Percentiles rank a stretch among this genome's conserved stretches.
phyloP scores from a whole-genome alignment of 1,139 yeast genomes.

The Diutina sp. region DNA sequence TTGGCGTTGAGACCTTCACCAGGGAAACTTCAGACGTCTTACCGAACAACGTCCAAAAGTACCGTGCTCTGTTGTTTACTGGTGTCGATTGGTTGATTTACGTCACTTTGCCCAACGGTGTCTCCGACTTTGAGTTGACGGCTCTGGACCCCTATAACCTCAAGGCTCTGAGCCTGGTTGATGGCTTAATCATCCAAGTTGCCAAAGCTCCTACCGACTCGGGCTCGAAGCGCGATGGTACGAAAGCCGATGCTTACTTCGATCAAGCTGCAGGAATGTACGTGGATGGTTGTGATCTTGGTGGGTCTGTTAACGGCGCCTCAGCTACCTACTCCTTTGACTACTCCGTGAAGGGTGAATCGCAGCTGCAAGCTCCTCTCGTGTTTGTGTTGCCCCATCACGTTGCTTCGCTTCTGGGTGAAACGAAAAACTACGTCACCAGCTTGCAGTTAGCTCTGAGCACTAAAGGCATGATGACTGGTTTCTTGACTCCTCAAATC shows the following conservation, averaged over 20 bases:
- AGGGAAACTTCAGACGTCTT: constrained; percentile 29
- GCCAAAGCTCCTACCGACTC: constrained; percentile 36
- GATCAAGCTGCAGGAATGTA: constrained; percentile 57
- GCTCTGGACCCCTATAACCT: constrained; percentile 17
- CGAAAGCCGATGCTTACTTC: constrained; percentile 15
- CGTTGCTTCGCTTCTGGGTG: constrained; percentile 29
- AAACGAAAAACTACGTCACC: constrained; percentile 25
- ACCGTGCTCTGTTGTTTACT: constrained; percentile 38
- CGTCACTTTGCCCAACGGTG: constrained; percentile 31
- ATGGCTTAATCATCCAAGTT: constrained; percentile 48
- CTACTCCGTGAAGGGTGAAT: constrained; percentile 41
- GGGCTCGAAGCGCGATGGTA: constrained; percentile 2
- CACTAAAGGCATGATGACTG: constrained; percentile 59
- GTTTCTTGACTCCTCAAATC: constrained; percentile 32
- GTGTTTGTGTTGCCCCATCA: constrained; percentile 70
- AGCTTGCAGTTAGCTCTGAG: constrained; percentile 41
- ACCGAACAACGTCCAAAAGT: constrained; percentile 33
- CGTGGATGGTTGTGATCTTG: constrained; percentile 21
- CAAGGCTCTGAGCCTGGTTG: constrained; percentile 29
- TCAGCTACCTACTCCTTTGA: constrained; percentile 38
- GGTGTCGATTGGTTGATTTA: constrained; percentile 48
- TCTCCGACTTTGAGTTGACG: constrained; percentile 6
- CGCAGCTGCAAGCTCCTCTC: constrained; percentile 38
- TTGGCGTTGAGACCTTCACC: constrained; percentile 36
- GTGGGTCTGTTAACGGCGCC: constrained; percentile 4